Percentiles rank a stretch among this genome's conserved stretches.
Conservation (phyloP, 2,329 filamentous ascomycete genomes). For the Teratosphaeria nubilosa region DNA sequence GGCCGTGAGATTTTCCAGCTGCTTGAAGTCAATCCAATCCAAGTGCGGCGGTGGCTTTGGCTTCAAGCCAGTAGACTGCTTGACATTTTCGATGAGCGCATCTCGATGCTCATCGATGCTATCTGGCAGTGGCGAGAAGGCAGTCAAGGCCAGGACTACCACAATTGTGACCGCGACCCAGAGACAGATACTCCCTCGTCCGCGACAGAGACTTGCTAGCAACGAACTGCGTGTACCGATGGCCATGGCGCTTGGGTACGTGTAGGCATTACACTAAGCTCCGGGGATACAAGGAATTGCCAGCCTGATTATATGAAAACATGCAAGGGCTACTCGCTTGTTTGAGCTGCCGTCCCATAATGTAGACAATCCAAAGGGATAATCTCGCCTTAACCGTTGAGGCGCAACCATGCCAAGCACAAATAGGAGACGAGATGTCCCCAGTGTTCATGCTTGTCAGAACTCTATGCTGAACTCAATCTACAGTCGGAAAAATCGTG, state of each 20-base stretch:
- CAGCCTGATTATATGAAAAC: background rate
- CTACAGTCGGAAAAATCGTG: too few relatives aligned
- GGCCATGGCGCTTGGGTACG: background rate
- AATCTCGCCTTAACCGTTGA: background rate
- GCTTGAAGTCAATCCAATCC: background rate
- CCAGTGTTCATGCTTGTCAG: too few relatives aligned
- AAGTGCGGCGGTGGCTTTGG: background rate
- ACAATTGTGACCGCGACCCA: background rate
- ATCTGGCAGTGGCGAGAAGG: background rate
- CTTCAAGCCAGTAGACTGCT: background rate
- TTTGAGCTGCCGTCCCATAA: too few relatives aligned
- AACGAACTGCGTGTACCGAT: background rate
- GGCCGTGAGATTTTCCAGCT: background rate
- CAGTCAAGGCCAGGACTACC: background rate
- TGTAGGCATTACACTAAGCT: background rate
- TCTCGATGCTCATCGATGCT: background rate
- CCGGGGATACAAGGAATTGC: background rate
- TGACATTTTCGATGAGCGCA: background rate
- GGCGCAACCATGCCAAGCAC: background rate
- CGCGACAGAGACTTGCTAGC: background rate
- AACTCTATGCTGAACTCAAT: background rate
- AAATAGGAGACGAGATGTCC: background rate
- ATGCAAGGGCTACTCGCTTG: too few relatives aligned
- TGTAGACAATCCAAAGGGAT: too few relatives aligned
- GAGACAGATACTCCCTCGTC: background rate